Conservation (phyloP, 305 asterid species). For the Solanum aculeatissimum region DNA sequence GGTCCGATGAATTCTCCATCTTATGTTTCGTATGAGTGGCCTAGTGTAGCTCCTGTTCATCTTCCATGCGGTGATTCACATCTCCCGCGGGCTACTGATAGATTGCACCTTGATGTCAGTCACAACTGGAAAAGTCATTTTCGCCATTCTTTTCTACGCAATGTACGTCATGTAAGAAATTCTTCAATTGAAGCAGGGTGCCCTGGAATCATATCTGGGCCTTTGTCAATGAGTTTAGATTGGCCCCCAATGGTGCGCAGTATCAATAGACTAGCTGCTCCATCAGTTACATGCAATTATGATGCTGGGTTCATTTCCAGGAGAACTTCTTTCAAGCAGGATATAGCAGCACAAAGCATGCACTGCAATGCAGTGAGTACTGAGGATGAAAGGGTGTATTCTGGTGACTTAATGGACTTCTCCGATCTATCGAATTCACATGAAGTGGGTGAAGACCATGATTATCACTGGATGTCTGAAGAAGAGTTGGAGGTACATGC, state of each 20-base stretch:
- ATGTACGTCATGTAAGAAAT: constrained; percentile 61
- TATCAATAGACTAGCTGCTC: constrained; percentile 47
- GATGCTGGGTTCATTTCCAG: constrained; percentile 84
- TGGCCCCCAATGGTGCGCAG: constrained; percentile 85
- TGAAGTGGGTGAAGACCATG: constrained; percentile 76
- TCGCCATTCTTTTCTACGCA: constrained; percentile 65
- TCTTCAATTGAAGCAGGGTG: constrained; percentile 59
- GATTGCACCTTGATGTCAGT: constrained; percentile 97
- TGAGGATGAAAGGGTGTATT: constrained; percentile 75
- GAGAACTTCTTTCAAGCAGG: constrained; percentile 65
- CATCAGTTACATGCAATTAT: constrained; percentile 71
- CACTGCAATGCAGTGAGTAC: constrained; percentile 46
- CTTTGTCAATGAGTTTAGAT: constrained; percentile 76
- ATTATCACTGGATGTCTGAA: constrained; percentile 87
- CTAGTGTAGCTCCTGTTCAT: constrained; percentile 57
- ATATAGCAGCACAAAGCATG: constrained; percentile 38
- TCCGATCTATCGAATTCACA: constrained; percentile 51
- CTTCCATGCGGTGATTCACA: constrained; percentile 41
- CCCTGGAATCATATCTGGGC: constrained; percentile 55
- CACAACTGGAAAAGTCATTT: constrained; percentile 80
- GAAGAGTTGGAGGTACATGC: constrained; percentile 87
- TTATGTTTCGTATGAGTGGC: constrained; percentile 91
- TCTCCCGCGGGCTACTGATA: constrained; percentile 90
- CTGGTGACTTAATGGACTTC: constrained; percentile 55
- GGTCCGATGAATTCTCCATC: constrained; percentile 56